These are phyloP conservation scores for Saccharomycopsis hybrid DNA, from an alignment of 1,139 yeast genomes.

Conservation along the genomic window DNA sequence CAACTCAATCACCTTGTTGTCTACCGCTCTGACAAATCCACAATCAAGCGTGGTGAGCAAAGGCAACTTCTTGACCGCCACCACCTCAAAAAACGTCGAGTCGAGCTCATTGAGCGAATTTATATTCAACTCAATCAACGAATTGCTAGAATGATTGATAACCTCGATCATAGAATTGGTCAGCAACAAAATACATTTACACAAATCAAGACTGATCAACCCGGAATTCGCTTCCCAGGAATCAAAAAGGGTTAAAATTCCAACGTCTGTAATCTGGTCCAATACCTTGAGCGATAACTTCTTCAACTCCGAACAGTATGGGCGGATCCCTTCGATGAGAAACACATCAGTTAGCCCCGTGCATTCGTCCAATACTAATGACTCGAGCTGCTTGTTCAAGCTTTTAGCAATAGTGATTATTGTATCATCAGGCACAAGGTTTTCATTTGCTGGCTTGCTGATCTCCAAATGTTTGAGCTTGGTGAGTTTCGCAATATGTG, in stretches of 20 bases:
- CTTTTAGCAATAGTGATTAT: slow-evolving; percentile 55
- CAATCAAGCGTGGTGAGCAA: slow-evolving; percentile 58
- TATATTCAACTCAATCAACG: slow-evolving; percentile 61
- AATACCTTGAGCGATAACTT: slow-evolving; percentile 47
- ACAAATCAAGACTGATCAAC: slow-evolving; percentile 51
- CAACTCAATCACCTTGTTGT: slow-evolving; percentile 52
- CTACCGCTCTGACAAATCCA: slow-evolving; percentile 72
- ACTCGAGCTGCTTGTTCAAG: slow-evolving; percentile 54
- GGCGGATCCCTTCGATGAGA: slow-evolving; percentile 51
- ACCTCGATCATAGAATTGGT: slow-evolving; percentile 57
- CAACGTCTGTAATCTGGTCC: slow-evolving; percentile 61
- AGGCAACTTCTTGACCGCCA: slow-evolving; percentile 42
- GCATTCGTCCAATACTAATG: slow-evolving; percentile 67
- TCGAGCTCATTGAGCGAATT: slow-evolving; percentile 66
- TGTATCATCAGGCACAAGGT: slow-evolving; percentile 65
- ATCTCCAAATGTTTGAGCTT: slow-evolving; percentile 55
- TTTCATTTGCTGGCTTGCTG: slow-evolving; percentile 59
- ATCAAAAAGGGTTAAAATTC: slow-evolving; percentile 50
- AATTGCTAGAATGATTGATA: slow-evolving; percentile 54
- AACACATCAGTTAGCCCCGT: slow-evolving; percentile 60
- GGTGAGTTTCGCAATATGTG: slow-evolving; percentile 56
- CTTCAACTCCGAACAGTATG: slow-evolving; percentile 49
- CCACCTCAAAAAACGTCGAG: slow-evolving; percentile 39
- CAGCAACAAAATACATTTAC: slow-evolving; percentile 59
- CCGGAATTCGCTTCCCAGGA: slow-evolving; percentile 53